Evolutionary conservation across 31 red algal genomes (phyloP).

Genomic region (Asparagopsis taxiformis): DNA sequence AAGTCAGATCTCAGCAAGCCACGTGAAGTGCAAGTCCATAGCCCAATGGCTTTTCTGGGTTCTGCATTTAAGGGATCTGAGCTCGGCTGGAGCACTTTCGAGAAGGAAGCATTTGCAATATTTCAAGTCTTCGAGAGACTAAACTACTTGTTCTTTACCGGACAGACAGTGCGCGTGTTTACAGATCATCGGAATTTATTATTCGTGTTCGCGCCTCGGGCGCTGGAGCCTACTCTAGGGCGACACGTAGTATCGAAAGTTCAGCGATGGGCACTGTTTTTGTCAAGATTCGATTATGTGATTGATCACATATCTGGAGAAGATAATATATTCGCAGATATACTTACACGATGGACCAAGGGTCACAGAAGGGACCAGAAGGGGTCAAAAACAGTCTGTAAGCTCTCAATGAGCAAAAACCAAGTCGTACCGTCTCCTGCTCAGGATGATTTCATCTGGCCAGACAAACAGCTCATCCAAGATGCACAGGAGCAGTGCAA

Average conservation of each 20-base stretch:
- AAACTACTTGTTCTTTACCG: neutral
- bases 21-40: slow-evolving; percentile 10
- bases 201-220: neutral
- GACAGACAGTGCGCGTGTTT: neutral
- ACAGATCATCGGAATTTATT: neutral
- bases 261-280: neutral
- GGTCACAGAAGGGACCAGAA: neutral
- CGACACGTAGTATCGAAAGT: neutral
- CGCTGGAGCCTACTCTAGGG: neutral
- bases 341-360: neutral
- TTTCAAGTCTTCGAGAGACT: slow-evolving; percentile 2
- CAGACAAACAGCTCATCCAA: neutral
- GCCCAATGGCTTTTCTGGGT: slow-evolving; percentile 19
- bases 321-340: slow-evolving; percentile 5
- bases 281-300: neutral
- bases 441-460: slow-evolving; percentile 3
- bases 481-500: neutral
- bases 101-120: slow-evolving; percentile 19
- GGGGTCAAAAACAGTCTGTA: too few species aligned
- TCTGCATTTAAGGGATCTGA: slow-evolving; percentile 11
- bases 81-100: slow-evolving; percentile 5
- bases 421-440: too few species aligned
- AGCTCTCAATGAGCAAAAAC: too few species aligned
- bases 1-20: neutral
- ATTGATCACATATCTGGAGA: neutral